phyloP scores from a whole-genome alignment of 2,329 filamentous ascomycete genomes.

The Trichophyton simii region DNA sequence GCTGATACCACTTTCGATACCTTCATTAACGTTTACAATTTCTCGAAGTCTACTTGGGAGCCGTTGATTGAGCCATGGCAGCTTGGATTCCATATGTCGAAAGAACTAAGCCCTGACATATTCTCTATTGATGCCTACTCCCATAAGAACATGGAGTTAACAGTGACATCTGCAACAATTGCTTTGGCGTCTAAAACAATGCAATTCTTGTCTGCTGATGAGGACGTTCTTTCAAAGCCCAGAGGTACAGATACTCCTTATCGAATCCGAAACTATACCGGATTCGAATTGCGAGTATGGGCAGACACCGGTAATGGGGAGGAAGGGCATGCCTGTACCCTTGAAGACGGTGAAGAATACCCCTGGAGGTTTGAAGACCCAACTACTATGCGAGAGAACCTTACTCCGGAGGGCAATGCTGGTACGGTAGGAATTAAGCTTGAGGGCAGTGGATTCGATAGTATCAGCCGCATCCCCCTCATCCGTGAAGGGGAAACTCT shows the following conservation, averaged over 20 bases:
- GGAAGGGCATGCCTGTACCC: constrained; percentile 53
- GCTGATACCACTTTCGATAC: constrained; percentile 85
- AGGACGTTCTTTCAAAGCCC: constrained; percentile 88
- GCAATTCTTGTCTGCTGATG: constrained; percentile 73
- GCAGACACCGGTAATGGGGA: constrained; percentile 62
- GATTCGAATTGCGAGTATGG: constrained; percentile 77
- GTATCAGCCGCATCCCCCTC: constrained; percentile 73
- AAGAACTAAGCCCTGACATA: constrained; percentile 59
- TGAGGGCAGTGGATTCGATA: constrained; percentile 88
- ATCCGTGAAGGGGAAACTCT: constrained; percentile 89
- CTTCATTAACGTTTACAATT: constrained; percentile 96
- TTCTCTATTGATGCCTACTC: constrained; percentile 78
- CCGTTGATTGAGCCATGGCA: constrained; percentile 93
- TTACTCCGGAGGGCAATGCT: constrained; percentile 69
- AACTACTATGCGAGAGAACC: constrained; percentile 86
- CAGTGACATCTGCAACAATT: constrained; percentile 84
- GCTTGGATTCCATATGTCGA: constrained; percentile 78
- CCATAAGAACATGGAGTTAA: constrained; percentile 81
- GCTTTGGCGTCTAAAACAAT: constrained; percentile 86
- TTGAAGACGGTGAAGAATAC: constrained; percentile 78
- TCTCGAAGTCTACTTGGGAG: constrained; percentile 97
- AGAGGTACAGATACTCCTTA: constrained; percentile 86
- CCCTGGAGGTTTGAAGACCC: constrained; percentile 97
- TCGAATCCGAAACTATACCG: constrained; percentile 86
- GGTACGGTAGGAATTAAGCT: constrained; percentile 71